phyloP scores from a whole-genome alignment of 2,329 filamentous ascomycete genomes.

The Cladosporium halotolerans region DNA sequence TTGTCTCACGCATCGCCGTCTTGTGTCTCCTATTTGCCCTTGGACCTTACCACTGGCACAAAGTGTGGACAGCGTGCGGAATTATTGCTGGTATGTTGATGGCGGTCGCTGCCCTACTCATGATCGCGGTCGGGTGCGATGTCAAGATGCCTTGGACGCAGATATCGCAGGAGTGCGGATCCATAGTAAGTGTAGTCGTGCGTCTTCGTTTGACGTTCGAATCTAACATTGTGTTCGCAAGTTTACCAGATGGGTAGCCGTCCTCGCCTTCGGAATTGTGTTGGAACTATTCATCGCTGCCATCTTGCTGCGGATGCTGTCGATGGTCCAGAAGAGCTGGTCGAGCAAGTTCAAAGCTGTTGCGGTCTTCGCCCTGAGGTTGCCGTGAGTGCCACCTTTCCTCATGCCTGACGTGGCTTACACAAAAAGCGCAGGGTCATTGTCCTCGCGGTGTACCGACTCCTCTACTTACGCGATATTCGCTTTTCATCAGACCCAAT shows the following conservation, averaged over 20 bases:
- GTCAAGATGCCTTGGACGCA: not conserved
- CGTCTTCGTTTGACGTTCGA: not conserved
- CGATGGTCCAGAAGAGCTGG: not conserved
- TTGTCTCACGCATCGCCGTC: not conserved
- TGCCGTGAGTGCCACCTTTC: not conserved
- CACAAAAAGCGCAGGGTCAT: not conserved
- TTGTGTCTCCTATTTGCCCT: not conserved
- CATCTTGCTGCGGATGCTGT: not conserved
- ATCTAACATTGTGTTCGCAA: not conserved
- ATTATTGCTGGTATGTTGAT: not conserved
- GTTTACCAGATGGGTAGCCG: not conserved
- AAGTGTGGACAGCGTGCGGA: not conserved
- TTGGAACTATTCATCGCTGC: not conserved
- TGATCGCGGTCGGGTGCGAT: slow-evolving; percentile 3
- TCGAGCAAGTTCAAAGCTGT: slow-evolving; percentile 3
- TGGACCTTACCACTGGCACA: not conserved
- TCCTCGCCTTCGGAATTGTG: not conserved
- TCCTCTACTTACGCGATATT: not conserved
- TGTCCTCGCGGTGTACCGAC: not conserved
- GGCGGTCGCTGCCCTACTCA: not conserved
- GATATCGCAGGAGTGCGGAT: not conserved
- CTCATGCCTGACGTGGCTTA: not conserved
- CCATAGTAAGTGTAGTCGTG: not conserved
- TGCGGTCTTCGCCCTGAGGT: not conserved
- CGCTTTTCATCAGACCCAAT: not conserved